Conservation (phyloP, 2,329 filamentous ascomycete species). For the Fusarium tjaetaba region DNA sequence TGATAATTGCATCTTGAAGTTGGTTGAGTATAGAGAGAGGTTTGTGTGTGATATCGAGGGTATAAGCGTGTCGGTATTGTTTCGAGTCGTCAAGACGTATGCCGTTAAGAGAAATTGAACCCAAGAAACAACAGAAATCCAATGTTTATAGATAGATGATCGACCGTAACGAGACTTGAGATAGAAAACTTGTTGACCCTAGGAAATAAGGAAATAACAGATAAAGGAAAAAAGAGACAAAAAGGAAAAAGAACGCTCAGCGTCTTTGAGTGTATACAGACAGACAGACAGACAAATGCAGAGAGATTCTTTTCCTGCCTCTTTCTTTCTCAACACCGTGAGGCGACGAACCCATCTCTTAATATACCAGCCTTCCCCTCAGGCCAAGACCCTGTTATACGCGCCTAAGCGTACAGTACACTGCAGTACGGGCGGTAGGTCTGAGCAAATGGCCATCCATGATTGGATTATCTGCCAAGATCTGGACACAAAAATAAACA, state of each 20-base stretch:
- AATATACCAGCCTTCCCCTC: conserved; percentile 41
- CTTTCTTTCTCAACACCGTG: conserved; percentile 15
- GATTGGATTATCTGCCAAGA: conserved; percentile 26
- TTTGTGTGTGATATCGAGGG: neutral
- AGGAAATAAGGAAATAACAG: conserved; percentile 40
- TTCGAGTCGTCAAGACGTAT: conserved; percentile 24
- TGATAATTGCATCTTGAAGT: conserved; percentile 61
- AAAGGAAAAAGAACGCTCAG: conserved; percentile 31
- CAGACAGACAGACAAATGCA: conserved; percentile 30
- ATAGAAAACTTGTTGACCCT: conserved; percentile 22
- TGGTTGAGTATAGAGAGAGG: conserved; percentile 10
- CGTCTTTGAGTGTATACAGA: conserved; percentile 29
- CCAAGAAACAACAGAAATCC: conserved; percentile 12
- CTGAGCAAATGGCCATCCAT: conserved; percentile 14
- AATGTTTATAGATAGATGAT: conserved; percentile 19
- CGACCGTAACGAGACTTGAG: conserved; percentile 18
- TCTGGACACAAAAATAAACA: conserved; percentile 32
- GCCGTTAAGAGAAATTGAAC: conserved; percentile 26
- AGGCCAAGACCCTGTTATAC: conserved; percentile 9
- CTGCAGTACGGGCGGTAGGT: conserved; percentile 17
- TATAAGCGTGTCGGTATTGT: conserved; percentile 18
- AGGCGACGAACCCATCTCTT: conserved; percentile 34
- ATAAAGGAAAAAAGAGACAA: conserved; percentile 31
- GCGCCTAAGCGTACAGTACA: conserved; percentile 10
- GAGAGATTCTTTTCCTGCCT: conserved; percentile 33